Percentiles rank a stretch among this genome's conserved stretches.
Evolutionary conservation across 331 rosid species (phyloP).

Genomic region (Malus hybrid): DNA sequence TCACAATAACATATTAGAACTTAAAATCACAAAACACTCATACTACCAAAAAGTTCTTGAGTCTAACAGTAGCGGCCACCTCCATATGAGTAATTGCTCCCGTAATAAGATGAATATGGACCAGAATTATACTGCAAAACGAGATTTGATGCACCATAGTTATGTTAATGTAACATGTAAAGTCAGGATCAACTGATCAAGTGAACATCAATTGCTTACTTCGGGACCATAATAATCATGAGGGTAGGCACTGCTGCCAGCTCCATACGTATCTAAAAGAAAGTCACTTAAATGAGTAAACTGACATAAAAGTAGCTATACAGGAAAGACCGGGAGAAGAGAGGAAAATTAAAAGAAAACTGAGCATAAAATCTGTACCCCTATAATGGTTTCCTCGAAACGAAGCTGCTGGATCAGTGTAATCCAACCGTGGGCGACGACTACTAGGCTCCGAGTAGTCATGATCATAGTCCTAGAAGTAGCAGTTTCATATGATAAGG

Average conservation of each 20-base stretch:
- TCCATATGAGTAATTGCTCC: slow-evolving; percentile 38
- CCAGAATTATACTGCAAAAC: slow-evolving; percentile 47
- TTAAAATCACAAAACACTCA: slow-evolving; percentile 2
- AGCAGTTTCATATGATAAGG: slow-evolving; percentile 11
- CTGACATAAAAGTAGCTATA: background rate
- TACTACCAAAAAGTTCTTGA: slow-evolving; percentile 31
- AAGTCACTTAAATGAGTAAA: background rate
- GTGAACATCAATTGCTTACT: slow-evolving; percentile 38
- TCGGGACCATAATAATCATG: slow-evolving; percentile 50
- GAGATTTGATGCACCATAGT: slow-evolving; percentile 18
- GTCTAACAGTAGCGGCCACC: slow-evolving; percentile 44
- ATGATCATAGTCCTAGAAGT: slow-evolving; percentile 54
- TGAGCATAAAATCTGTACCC: slow-evolving; percentile 31
- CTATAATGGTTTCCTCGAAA: slow-evolving; percentile 36
- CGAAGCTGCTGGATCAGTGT: slow-evolving; percentile 38
- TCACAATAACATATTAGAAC: slow-evolving; percentile 6
- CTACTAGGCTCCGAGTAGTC: slow-evolving; percentile 53
- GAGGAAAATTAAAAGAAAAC: background rate
- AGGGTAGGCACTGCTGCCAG: slow-evolving; percentile 41
- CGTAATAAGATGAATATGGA: slow-evolving; percentile 43
- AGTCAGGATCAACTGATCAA: slow-evolving; percentile 7
- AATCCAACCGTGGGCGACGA: slow-evolving; percentile 58
- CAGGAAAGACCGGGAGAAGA: background rate
- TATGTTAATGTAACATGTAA: background rate
- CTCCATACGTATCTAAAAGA: slow-evolving; percentile 39